Evolutionary conservation across 768 basidiomycete genomes (phyloP).

Genomic region (Hysterangium stoloniferum): DNA sequence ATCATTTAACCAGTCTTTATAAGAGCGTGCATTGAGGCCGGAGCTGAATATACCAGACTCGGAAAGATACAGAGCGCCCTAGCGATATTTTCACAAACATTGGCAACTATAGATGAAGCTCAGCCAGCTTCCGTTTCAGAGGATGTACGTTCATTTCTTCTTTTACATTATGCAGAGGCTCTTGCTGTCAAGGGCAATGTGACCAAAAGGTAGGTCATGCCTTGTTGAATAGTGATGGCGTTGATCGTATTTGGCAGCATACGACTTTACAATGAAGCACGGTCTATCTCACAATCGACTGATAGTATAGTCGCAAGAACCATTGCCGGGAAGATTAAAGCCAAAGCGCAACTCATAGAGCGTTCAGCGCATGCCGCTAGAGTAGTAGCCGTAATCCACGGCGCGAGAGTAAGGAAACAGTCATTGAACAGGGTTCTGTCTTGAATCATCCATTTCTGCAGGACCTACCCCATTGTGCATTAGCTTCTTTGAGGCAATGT

Average conservation of each 20-base stretch:
- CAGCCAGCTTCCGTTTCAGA: slow-evolving; percentile 33
- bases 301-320: slow-evolving; percentile 22
- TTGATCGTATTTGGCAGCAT: slow-evolving; percentile 23
- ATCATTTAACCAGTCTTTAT: slow-evolving; percentile 45
- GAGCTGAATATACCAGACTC: slow-evolving; percentile 69
- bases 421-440: neutral
- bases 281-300: neutral
- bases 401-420: slow-evolving; percentile 42
- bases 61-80: slow-evolving; percentile 67
- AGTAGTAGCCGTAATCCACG: slow-evolving; percentile 62
- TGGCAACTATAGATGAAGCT: slow-evolving; percentile 37
- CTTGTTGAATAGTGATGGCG: neutral
- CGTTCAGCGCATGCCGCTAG: slow-evolving; percentile 65
- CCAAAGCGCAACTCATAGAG: slow-evolving; percentile 53
- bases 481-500: slow-evolving; percentile 57
- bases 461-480: slow-evolving; percentile 52
- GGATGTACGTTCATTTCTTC: slow-evolving; percentile 45
- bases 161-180: slow-evolving; percentile 60
- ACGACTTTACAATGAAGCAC: slow-evolving; percentile 10
- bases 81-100: slow-evolving; percentile 52
- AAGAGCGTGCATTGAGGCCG: slow-evolving; percentile 59
- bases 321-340: slow-evolving; percentile 49
- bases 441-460: slow-evolving; percentile 23
- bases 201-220: slow-evolving; percentile 42
- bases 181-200: slow-evolving; percentile 54